Base-by-base conservation (phyloP, 2,329 filamentous ascomycete species). In the Fusarium zealandicum region DNA sequence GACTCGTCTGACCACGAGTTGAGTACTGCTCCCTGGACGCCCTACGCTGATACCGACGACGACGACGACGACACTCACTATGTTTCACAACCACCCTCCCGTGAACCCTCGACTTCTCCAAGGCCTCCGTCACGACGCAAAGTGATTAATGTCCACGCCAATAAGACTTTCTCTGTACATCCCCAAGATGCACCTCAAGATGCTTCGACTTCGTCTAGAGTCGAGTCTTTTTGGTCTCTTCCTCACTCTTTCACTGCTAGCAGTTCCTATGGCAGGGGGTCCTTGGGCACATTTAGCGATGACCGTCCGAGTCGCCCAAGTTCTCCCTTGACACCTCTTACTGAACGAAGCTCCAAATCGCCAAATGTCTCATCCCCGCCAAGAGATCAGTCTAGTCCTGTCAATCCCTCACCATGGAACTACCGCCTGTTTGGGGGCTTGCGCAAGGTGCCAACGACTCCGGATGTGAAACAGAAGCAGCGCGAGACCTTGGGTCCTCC, bases 101-200 rank as follows among this genome's bases (percentile, higher is more conserved):
- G 60, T 6, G 60, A 54, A 41, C 58, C 65, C 14, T 56, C 66
- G 25, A 56, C 66, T 39, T 67, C 63, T 13, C 68, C 70, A 25
- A 52, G 68, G 17, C 65, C 70, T 10, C 57, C 71, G 16, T 69
- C 70, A 11, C 66, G 69, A 38, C 71, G 71, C 31, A 69, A 78
- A 56, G 67, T 78, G 25, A 78, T 86, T 53, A 77, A 76, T 46
- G 72, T 86, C 22, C 76, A 85, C 61, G 69, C 81, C 6, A 80
- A 86, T 69, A 84, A 84, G 70, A 86, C 83, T 5, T 86, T 86
- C 63, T 83, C 82, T 13, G 70, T 85, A 50, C 57, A 78, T 57
- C 71, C 70, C 67, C 65, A 78, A 36, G 53, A 67, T n/a, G 51
- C 54, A 57, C 71, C 70, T 68, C 65, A 78, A 36, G 53, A 67